phyloP scores from a whole-genome alignment of 805 yeast species.

The Ogataea polymorpha region DNA sequence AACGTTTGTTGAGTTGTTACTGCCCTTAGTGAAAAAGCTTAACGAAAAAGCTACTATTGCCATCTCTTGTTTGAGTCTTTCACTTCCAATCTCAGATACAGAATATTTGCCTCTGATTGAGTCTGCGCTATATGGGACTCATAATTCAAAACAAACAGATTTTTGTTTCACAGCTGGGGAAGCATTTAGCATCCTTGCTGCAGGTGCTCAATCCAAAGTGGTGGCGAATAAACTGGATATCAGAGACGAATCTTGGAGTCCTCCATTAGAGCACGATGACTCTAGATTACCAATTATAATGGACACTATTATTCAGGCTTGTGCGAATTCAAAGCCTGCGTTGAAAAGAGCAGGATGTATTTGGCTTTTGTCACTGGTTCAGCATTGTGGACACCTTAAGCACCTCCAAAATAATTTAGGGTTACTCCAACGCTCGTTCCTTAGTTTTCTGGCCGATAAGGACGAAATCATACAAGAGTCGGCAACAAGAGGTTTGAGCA shows the following conservation, averaged over 20 bases:
- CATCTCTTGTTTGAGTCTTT: conserved; percentile 52
- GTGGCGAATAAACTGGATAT: conserved; percentile 55
- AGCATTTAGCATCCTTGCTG: conserved; percentile 65
- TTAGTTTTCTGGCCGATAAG: conserved; percentile 72
- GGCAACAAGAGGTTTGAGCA: conserved; percentile 83
- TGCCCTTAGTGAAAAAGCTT: conserved; percentile 45
- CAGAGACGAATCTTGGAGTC: conserved; percentile 29
- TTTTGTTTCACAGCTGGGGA: conserved; percentile 79
- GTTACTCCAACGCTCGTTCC: conserved; percentile 70
- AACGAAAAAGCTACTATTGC: conserved; percentile 60
- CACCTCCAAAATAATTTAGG: conserved; percentile 42
- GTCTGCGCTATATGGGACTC: conserved; percentile 50
- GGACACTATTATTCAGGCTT: conserved; percentile 46
- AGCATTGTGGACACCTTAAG: conserved; percentile 57
- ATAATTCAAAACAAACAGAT: conserved; percentile 71
- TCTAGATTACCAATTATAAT: conserved; percentile 36
- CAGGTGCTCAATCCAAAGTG: conserved; percentile 70
- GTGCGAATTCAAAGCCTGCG: conserved; percentile 67
- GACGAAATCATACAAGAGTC: conserved; percentile 91
- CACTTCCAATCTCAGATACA: conserved; percentile 23
- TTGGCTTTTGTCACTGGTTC: conserved; percentile 80
- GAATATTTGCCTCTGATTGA: conserved; percentile 33
- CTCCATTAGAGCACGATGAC: conserved; percentile 5
- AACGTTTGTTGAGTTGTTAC: conserved; percentile 30
- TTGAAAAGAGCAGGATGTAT: conserved; percentile 75